Conservation (phyloP, 352 stramenopile genomes). For the Globisporangium cystogenes region DNA sequence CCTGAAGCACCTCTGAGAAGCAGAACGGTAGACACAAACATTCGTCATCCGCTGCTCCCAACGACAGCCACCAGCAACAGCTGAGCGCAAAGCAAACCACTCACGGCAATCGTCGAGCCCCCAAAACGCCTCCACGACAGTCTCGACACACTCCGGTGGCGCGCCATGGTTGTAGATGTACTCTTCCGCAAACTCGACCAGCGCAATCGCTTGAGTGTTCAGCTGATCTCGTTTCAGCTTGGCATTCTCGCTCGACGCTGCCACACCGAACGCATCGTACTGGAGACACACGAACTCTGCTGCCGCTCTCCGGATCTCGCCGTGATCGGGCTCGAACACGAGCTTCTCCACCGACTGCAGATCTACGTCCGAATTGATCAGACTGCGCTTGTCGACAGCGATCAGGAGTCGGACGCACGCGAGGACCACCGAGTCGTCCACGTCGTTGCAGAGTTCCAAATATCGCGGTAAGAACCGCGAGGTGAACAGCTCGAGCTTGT, state of each 20-base stretch:
- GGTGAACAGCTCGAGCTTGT: conserved; percentile 78
- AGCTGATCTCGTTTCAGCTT: conserved; percentile 80
- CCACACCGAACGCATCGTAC: conserved; percentile 84
- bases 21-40: background rate
- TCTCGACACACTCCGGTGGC: conserved; percentile 56
- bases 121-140: conserved; percentile 83
- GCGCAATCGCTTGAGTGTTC: conserved; percentile 79
- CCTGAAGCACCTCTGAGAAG: conserved; percentile 65
- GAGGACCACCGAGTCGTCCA: conserved; percentile 69
- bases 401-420: conserved; percentile 70
- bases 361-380: conserved; percentile 79
- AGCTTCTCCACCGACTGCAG: conserved; percentile 73
- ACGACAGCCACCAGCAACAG: conserved; percentile 1
- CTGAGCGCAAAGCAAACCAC: conserved; percentile 16
- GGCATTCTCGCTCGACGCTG: conserved; percentile 45
- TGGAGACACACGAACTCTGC: conserved; percentile 86
- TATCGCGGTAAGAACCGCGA: conserved; percentile 72
- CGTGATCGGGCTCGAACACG: conserved; percentile 70
- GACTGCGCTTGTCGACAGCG: conserved; percentile 69
- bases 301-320: conserved; percentile 69
- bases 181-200: conserved; percentile 89
- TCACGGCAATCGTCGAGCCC: conserved; percentile 80
- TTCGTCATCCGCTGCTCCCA: conserved; percentile 8
- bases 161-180: conserved; percentile 69
- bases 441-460: conserved; percentile 76